phyloP scores from a whole-genome alignment of 768 basidiomycete species.

The Mycena venus region DNA sequence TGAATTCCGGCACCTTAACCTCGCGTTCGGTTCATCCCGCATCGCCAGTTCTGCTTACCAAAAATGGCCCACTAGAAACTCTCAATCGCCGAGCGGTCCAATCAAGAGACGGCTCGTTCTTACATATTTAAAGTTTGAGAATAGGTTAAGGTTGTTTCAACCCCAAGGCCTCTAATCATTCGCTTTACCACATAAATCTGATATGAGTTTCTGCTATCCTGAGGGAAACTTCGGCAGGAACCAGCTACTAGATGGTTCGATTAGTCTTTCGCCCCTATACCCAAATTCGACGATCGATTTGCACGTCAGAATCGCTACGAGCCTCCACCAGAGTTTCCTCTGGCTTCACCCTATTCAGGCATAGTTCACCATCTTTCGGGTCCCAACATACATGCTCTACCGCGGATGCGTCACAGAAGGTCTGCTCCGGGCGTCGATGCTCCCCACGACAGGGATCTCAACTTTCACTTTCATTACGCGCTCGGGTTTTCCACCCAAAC shows the following conservation, averaged over 20 bases:
- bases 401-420: constrained; percentile 80
- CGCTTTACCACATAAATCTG: constrained; percentile 82
- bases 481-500: constrained; percentile 80
- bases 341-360: constrained; percentile 92
- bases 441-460: constrained; percentile 75
- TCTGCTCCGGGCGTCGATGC: constrained; percentile 84
- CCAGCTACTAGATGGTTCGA: constrained; percentile 95
- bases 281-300: constrained; percentile 96
- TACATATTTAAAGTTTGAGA: too few species aligned
- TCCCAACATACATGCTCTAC: constrained; percentile 89
- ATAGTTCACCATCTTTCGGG: constrained; percentile 94
- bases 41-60: constrained; percentile 79
- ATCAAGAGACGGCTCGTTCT: constrained; percentile 87
- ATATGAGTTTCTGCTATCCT: constrained; percentile 68
- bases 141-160: too few species aligned
- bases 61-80: constrained; percentile 88
- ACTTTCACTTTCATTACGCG: too few species aligned
- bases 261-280: constrained; percentile 98
- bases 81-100: constrained; percentile 87
- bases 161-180: constrained; percentile 95
- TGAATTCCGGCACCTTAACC: constrained; percentile 86
- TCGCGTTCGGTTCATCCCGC: constrained; percentile 79
- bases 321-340: too few species aligned
- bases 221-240: constrained; percentile 93
- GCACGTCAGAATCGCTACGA: constrained; percentile 97